Evolutionary conservation across 306 rosid genomes (phyloP).

Genomic region (Carpinus fangiana): DNA sequence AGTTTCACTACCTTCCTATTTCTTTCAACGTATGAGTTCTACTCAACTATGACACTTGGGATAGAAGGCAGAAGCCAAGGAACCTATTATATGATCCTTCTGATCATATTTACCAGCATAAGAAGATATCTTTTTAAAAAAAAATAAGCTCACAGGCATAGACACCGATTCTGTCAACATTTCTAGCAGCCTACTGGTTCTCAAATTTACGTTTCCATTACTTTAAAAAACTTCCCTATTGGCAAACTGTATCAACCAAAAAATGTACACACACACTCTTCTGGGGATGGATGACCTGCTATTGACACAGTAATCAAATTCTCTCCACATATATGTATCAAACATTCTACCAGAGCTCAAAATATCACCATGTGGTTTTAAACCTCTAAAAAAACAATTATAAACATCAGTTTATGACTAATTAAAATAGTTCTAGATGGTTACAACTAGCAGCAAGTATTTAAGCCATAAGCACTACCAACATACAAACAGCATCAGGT

Average conservation of each 20-base stretch:
- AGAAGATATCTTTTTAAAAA: not conserved
- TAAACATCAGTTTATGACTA: not conserved
- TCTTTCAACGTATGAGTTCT: not conserved
- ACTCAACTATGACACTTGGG: not conserved
- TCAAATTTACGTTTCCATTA: not conserved
- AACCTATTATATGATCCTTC: not conserved
- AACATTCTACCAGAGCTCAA: not conserved
- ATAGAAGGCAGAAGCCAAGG: not conserved
- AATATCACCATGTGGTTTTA: not conserved
- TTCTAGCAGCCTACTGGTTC: not conserved
- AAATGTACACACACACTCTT: not conserved
- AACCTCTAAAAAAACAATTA: not conserved
- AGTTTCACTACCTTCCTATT: not conserved
- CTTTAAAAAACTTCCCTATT: not conserved
- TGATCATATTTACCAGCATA: not conserved
- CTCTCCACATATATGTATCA: not conserved
- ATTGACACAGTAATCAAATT: not conserved
- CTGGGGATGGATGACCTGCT: not conserved
- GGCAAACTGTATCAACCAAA: not conserved
- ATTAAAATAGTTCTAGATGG: not conserved
- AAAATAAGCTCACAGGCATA: not conserved
- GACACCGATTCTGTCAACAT: not conserved
- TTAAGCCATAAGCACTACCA: conserved; percentile 10
- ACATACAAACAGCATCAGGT: conserved; percentile 16
- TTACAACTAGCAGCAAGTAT: conserved; percentile 15